These are phyloP conservation scores for Pelargonium fulgidum DNA, from an alignment of 441 rosid genomes.

Conservation along the genomic window DNA sequence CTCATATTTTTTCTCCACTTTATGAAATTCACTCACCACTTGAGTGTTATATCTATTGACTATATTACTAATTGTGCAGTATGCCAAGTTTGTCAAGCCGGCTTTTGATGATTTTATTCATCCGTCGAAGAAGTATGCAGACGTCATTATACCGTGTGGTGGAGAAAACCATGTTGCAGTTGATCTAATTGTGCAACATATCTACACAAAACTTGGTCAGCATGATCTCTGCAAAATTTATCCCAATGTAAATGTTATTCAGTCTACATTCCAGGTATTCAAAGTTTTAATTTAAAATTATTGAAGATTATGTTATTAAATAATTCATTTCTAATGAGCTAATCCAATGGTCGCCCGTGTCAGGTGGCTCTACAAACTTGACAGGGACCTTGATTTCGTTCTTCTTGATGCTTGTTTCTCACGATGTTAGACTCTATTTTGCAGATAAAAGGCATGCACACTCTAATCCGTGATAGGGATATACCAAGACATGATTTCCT, in stretches of 20 bases:
- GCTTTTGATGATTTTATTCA: conserved; percentile 96
- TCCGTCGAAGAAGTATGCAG: conserved; percentile 95
- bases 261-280: conserved; percentile 88
- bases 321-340: not conserved
- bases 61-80: conserved; percentile 44
- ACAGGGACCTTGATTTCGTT: not conserved
- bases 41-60: conserved; percentile 5
- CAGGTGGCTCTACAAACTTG: not conserved
- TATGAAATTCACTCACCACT: not conserved
- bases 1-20: not conserved
- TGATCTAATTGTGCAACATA: conserved; percentile 95
- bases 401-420: not conserved
- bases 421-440: not conserved
- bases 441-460: conserved; percentile 98
- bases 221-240: conserved; percentile 95
- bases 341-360: not conserved
- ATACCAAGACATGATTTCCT: conserved; percentile 93
- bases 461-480: conserved; percentile 81
- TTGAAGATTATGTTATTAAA: not conserved
- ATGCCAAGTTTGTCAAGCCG: conserved; percentile 96
- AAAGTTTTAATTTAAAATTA: conserved; percentile 2
- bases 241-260: conserved; percentile 72
- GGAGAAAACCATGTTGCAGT: conserved; percentile 97
- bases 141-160: conserved; percentile 90
- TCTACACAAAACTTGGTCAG: conserved; percentile 85